Evolutionary conservation across 2,329 filamentous ascomycete species (phyloP), one percentile per base, ranked within the genome.

Genomic region (Xylariaceae sp.): DNA sequence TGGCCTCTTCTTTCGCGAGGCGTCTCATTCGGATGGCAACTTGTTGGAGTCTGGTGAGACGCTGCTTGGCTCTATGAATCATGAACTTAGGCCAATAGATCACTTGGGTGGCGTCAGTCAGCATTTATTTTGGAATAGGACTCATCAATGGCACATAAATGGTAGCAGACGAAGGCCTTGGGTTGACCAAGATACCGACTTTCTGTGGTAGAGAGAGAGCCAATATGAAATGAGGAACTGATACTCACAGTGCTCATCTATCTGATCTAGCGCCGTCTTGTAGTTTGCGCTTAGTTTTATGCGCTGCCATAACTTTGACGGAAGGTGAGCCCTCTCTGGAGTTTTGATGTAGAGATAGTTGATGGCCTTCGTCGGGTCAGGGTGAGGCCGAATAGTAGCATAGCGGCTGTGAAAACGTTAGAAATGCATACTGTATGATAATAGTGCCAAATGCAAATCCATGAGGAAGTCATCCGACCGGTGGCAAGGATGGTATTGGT

Each of bases 341-440:
- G 90, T 94, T 77, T 97, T 97, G 81, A 96, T 96, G 80, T 96
- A 97, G 51, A 97, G 86, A 75, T 97, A 97, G 57, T 97, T 81
- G 9, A 84, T 84, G 57, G 89, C 88, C 48, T 89, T 92, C 55
- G 71, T 86, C 75, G 91, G 87, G 47, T 59, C 56, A 31, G 56
- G 53, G 33, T 56, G 54, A 14, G 51, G 46, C 6, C 57, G 51
- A 45, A 58, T 52, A 6, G 58, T 60, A 17, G 58, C 55, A 51
- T 58, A 56, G 42, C 57, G 55, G 36, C 55, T 59, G n/a, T 28
- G 47, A 9, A 19, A 39, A 36, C 19, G 28, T 54, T 45, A 58
- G 49, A 28, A 28, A 4, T 5, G 4, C 22, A 28, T 28, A 5
- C 22, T 7, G 22, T 28, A 28, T 28, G 22, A 7, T 28, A 28